Base-by-base conservation (phyloP, 495 filamentous ascomycete species). In the Penicillium angulare region DNA sequence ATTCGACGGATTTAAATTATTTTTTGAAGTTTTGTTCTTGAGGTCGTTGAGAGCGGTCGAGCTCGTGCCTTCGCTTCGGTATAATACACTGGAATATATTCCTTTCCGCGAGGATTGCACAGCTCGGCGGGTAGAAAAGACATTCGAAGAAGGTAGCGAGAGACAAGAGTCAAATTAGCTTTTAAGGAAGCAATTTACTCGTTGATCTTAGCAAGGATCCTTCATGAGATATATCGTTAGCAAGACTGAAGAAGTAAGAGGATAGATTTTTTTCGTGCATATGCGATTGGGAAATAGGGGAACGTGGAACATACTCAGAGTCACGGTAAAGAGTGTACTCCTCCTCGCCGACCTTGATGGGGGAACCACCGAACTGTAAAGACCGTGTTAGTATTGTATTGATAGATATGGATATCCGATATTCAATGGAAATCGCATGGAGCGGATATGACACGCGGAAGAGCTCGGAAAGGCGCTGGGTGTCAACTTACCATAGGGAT, bases 261-360 rank as follows among this genome's bases (percentile, higher is more conserved):
- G 2, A n/a, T n/a, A n/a, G n/a, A n/a, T n/a, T n/a, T n/a, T n/a
- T n/a, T n/a, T n/a, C n/a, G n/a, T n/a, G n/a, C n/a, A n/a, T n/a
- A n/a, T n/a, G n/a, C n/a, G 6, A 33, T 22, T 42, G 7, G 7
- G 10, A 27, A n/a, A 18, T 15, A 18, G 6, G 12, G 43, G 16
- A 15, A 9, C 38, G 5, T 5, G 20, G 18, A 15, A 83, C 88
- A 66, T 85, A 97, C 93, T 99, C 93, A 74, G 89, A 86, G 72
- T 99, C 93, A 59, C 92, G 80, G 85, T 95, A 99, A 49, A 99
- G 86, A 52, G 86, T 84, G 76, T 83, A 97, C 78, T 97, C 93
- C 55, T 97, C 89, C 55, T 97, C 92, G 54, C 92, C 92, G 59
- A 97, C 90, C 83, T 97, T 97, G 71, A 99, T 82, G 46, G 95